Percentiles rank a stretch among this genome's conserved stretches.
These are phyloP conservation scores for Eimeria sp. DNA, from an alignment of 169 alveolate species.

Conservation along the genomic window DNA sequence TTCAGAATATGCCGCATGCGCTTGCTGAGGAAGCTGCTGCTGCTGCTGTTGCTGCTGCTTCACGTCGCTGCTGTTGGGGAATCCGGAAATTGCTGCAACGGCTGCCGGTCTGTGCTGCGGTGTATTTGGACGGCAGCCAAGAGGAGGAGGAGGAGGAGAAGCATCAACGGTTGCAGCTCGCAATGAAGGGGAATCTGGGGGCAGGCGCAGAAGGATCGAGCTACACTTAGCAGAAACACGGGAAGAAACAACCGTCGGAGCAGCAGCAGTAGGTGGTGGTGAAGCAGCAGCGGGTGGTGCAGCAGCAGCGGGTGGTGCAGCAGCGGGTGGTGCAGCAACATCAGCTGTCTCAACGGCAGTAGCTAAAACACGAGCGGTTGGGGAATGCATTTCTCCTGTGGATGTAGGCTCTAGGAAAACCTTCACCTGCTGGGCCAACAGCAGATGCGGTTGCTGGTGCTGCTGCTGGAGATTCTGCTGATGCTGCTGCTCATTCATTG, in stretches of 20 bases:
- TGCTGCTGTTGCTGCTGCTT: conserved; percentile 23
- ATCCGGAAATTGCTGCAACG: background rate
- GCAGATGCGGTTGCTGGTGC: conserved; percentile 15
- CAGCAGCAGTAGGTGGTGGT: background rate
- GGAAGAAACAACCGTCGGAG: background rate
- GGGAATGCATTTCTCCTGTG: background rate
- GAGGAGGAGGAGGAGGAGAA: background rate
- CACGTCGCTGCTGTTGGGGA: background rate
- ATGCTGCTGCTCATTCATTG: background rate
- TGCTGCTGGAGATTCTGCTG: background rate
- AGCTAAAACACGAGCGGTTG: background rate
- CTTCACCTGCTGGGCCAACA: background rate
- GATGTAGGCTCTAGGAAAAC: background rate
- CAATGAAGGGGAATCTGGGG: background rate
- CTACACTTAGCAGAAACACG: background rate
- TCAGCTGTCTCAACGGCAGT: background rate
- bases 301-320: conserved; percentile 9
- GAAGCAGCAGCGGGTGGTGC: too few relatives aligned
- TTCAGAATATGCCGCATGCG: background rate
- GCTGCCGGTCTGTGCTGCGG: background rate
- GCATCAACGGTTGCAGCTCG: background rate
- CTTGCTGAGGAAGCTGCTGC: background rate
- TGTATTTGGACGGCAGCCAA: background rate
- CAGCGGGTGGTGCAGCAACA: background rate
- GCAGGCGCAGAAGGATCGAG: conserved; percentile 21